Evolutionary conservation across 345 rosid genomes (phyloP).

Genomic region (Rhodamnia argentea): DNA sequence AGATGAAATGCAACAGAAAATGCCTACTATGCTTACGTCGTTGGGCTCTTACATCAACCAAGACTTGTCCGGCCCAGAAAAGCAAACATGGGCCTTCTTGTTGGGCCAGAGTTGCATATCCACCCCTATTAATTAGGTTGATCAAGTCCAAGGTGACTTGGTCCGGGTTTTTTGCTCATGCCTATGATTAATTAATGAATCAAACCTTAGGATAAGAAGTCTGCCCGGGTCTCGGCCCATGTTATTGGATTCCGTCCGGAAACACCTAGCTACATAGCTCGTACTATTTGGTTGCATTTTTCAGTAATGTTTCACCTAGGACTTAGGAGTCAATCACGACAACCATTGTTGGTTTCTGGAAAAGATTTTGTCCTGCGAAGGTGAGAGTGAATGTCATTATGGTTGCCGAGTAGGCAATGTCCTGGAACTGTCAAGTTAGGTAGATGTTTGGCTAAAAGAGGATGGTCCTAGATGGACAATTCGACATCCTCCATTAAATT

Average conservation of each 20-base stretch:
- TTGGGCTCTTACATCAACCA: background rate
- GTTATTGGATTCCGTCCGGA: background rate
- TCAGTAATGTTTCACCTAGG: background rate
- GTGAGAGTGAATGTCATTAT: background rate
- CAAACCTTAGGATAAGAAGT: background rate
- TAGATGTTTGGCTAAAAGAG: background rate
- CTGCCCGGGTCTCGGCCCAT: background rate
- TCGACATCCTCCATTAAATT: background rate
- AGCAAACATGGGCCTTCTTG: background rate
- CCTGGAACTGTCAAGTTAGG: background rate
- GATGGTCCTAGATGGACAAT: background rate
- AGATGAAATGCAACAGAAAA: background rate
- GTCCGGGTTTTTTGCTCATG: too few species aligned
- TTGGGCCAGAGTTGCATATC: background rate
- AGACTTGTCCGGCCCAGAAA: background rate
- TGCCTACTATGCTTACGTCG: background rate
- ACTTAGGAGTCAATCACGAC: background rate
- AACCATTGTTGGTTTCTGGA: background rate
- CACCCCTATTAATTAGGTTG: background rate
- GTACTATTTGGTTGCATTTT: background rate
- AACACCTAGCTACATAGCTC: background rate
- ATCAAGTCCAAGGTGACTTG: too few species aligned
- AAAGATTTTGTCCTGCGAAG: background rate
- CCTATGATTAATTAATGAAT: background rate
- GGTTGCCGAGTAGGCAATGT: background rate